Conservation (phyloP, 306 rosid genomes). For the Sindora glabra region DNA sequence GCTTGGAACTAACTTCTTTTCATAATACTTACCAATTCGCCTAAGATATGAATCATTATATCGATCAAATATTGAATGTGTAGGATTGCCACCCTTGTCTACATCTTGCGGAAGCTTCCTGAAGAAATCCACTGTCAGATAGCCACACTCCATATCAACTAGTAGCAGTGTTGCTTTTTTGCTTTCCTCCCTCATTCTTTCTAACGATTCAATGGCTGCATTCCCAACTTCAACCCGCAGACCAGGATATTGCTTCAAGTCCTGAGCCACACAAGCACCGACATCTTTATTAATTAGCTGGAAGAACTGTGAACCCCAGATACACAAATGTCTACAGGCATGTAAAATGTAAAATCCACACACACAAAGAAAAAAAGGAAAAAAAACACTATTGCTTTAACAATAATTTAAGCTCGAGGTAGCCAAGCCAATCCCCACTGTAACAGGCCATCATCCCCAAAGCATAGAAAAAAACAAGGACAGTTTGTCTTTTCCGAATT, state of each 20-base stretch:
- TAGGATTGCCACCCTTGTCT: constrained; percentile 95
- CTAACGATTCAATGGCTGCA: constrained; percentile 76
- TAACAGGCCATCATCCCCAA: no score
- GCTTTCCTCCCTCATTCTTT: constrained; percentile 85
- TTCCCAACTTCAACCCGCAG: constrained; percentile 80
- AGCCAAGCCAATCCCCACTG: no score
- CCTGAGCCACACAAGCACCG: constrained; percentile 37
- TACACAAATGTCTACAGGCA: neutral
- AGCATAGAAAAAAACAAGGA: no score
- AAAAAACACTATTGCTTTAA: no score
- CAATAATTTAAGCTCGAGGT: no score
- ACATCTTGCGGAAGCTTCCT: constrained; percentile 92
- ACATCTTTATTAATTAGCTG: neutral
- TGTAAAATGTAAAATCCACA: no score
- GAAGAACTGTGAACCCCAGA: no score
- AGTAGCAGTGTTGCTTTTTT: constrained; percentile 73
- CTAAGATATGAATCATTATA: constrained; percentile 84
- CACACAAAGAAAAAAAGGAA: no score
- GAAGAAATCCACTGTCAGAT: constrained; percentile 88
- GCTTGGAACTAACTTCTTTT: neutral
- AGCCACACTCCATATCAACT: constrained; percentile 90
- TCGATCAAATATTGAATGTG: constrained; percentile 89
- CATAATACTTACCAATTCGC: constrained; percentile 58
- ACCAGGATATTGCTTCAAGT: constrained; percentile 84
- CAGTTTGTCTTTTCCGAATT: no score